A percentile compares a stretch with the other conserved stretches of the same genome.
Conservation (phyloP, 2,329 filamentous ascomycete genomes). For the Ophiostoma sp. region DNA sequence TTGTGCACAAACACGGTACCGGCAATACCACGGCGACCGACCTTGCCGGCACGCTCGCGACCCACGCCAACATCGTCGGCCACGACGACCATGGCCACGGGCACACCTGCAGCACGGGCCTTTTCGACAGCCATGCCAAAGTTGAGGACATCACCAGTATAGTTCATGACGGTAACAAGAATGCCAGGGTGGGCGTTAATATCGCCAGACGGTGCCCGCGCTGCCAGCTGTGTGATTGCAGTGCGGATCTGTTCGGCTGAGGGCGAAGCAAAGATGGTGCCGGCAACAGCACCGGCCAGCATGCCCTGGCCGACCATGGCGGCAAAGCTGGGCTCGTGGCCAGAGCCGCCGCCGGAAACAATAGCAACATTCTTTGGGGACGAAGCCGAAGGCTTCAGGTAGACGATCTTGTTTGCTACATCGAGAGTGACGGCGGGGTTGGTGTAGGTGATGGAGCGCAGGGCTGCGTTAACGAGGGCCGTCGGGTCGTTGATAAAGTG, state of each 20-base stretch:
- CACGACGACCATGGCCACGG: slow-evolving; percentile 85
- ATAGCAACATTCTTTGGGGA: slow-evolving; percentile 65
- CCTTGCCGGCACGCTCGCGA: slow-evolving; percentile 75
- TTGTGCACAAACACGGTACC: slow-evolving; percentile 91
- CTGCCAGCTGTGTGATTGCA: slow-evolving; percentile 66
- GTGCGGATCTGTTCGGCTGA: slow-evolving; percentile 73
- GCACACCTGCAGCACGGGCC: slow-evolving; percentile 69
- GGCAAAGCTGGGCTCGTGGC: slow-evolving; percentile 84
- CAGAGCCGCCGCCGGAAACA: slow-evolving; percentile 80
- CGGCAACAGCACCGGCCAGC: slow-evolving; percentile 74
- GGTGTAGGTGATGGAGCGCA: slow-evolving; percentile 70
- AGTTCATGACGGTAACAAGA: slow-evolving; percentile 92
- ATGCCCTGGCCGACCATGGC: slow-evolving; percentile 79
- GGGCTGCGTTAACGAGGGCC: slow-evolving; percentile 69
- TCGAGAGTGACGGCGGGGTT: slow-evolving; percentile 83
- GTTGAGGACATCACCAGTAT: slow-evolving; percentile 83
- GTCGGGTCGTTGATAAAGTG: slow-evolving; percentile 86
- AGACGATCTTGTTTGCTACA: slow-evolving; percentile 74
- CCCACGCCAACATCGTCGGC: slow-evolving; percentile 91
- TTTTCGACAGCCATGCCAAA: slow-evolving; percentile 94
- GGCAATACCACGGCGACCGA: slow-evolving; percentile 83
- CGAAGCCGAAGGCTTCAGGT: slow-evolving; percentile 50
- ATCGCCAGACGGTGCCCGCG: slow-evolving; percentile 48
- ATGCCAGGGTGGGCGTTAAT: slow-evolving; percentile 51
- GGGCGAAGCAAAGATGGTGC: slow-evolving; percentile 75